phyloP scores from a whole-genome alignment of 495 filamentous ascomycete species.

The Xylaria telfairii region DNA sequence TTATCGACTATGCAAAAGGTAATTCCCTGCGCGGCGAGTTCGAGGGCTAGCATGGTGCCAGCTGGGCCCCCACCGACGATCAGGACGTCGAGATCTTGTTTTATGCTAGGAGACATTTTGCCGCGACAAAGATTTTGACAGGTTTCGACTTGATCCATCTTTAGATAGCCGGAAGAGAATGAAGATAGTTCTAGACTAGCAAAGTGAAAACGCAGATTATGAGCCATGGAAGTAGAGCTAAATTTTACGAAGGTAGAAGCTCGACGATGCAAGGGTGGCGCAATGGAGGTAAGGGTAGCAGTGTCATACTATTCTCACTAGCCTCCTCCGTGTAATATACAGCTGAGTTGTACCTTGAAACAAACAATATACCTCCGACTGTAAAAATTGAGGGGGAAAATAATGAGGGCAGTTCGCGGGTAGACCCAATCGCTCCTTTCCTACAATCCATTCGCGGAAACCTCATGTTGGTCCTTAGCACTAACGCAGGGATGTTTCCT shows the following conservation, averaged over 20 bases:
- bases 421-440: background rate
- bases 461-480: background rate
- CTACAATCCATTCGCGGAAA: background rate
- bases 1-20: conserved; percentile 39
- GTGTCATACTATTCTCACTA: background rate
- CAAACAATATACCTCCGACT: background rate
- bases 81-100: conserved; percentile 32
- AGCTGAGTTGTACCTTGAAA: background rate
- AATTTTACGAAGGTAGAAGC: background rate
- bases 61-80: conserved; percentile 41
- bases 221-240: background rate
- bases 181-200: background rate
- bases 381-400: background rate
- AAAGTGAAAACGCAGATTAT: background rate
- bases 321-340: background rate
- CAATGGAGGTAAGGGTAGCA: background rate
- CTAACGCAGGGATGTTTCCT: background rate
- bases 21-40: conserved; percentile 33
- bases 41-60: conserved; percentile 37
- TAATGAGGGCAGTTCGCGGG: background rate
- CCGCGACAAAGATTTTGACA: background rate
- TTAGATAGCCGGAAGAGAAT: background rate
- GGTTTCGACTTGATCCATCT: background rate
- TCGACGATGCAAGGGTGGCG: background rate
- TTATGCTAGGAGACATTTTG: background rate